A percentile compares a stretch with the other conserved stretches of the same genome.
Evolutionary conservation across 352 stramenopile species (phyloP).

Genomic region (Globisporangium emineosum): DNA sequence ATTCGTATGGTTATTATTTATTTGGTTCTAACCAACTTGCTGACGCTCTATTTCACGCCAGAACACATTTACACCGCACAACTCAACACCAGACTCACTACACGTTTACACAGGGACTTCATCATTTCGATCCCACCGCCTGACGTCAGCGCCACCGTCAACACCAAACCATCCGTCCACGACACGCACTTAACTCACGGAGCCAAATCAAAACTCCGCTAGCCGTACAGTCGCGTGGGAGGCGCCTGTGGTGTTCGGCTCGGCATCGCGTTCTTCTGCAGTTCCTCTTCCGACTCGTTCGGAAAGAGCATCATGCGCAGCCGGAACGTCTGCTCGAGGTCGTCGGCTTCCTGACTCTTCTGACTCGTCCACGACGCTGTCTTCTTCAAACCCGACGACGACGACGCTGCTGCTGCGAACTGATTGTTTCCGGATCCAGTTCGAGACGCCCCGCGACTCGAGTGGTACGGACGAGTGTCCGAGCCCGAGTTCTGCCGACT

Average conservation of each 20-base stretch:
- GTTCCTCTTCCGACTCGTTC: slow-evolving; percentile 10
- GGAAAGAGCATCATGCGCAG: slow-evolving; percentile 31
- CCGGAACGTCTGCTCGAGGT: slow-evolving; percentile 32
- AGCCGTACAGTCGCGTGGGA: background rate
- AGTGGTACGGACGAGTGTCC: background rate
- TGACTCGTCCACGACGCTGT: background rate
- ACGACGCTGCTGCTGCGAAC: background rate
- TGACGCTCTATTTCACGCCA: slow-evolving; percentile 6
- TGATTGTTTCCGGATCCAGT: background rate
- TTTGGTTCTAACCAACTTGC: background rate
- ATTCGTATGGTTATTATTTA: background rate
- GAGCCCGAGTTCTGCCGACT: slow-evolving; percentile 6
- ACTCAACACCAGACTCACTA: background rate
- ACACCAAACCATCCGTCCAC: background rate
- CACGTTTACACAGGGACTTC: background rate
- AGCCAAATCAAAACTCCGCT: background rate
- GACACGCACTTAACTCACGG: too few species aligned
- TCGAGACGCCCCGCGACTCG: slow-evolving; percentile 4
- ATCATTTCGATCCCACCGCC: background rate
- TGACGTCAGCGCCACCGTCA: background rate
- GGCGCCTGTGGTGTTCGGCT: background rate
- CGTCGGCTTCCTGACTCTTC: slow-evolving; percentile 15
- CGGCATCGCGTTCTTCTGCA: slow-evolving; percentile 7
- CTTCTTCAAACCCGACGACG: background rate
- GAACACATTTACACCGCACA: background rate